Evolutionary conservation across 371 early-diverging fungal genomes (phyloP), one percentile per base, ranked within the genome.

Genomic region (Mucor sp.): DNA sequence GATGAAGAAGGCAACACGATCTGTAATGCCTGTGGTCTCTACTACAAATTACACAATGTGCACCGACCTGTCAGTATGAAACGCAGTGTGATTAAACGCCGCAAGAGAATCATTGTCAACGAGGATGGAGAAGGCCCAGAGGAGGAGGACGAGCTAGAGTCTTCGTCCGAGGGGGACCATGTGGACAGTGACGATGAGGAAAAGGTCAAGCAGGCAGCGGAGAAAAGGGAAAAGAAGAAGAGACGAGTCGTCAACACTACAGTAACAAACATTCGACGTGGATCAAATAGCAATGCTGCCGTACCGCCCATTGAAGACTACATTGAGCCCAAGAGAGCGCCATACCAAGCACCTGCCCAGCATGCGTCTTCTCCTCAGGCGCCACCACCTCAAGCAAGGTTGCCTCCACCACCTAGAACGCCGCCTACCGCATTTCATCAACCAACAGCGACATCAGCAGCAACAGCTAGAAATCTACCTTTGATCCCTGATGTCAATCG

Each of bases 11-110:
- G 93, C 32, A 89, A 91, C 56, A 85, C 87, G 21, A 86, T 95
- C 30, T 95, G 95, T 73, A 95, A 95, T 75, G 95, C 94, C 0
- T 95, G 95, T 71, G 95, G 95, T 19, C 81, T 95, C 7, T 95
- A 94, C 73, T 90, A 88, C 74, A 92, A 92, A 72, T 75, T 94
- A 39, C 95, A 97, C 78, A 83, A 87, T 74, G 80, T 87, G 57
- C 86, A 89, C 76, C 87, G 88, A 62, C 97, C 88, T 47, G 86
- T 91, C 6, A 90, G 88, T 44, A 92, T 95, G 92, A 93, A 91
- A 76, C 77, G 92, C 23, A 85, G 86, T 9, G 87, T 94, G 14
- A 95, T 95, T 75, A 94, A 93, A 74, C 86, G 94, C 21, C 84
- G 95, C 23, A 92, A 93, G 56, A 84, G 95, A 33, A 83, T 90